These are phyloP conservation scores for Helenozyma rhizophorensis DNA, from an alignment of 805 yeast species.

Conservation along the genomic window DNA sequence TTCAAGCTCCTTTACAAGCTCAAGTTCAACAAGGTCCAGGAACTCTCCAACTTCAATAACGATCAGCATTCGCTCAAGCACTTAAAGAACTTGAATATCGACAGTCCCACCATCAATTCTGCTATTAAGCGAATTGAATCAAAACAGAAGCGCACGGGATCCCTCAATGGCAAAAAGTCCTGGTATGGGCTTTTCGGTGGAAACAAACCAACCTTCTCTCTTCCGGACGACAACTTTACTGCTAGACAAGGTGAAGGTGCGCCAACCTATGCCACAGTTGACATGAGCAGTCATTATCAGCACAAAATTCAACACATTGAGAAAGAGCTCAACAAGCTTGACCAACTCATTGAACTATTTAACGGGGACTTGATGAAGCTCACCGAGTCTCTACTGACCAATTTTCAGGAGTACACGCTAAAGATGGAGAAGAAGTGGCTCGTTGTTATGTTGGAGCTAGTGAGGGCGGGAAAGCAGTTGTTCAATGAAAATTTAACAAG, in stretches of 20 bases:
- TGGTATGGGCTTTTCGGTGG: constrained; percentile 46
- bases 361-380: constrained; percentile 41
- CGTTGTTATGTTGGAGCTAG: constrained; percentile 31
- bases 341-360: constrained; percentile 43
- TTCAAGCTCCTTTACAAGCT: constrained; percentile 37
- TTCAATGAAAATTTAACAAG: constrained; percentile 11
- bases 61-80: constrained; percentile 18
- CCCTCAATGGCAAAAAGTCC: constrained; percentile 24
- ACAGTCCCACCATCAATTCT: constrained; percentile 35
- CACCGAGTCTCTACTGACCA: constrained; percentile 40
- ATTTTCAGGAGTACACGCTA: constrained; percentile 31
- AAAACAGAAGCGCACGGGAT: constrained; percentile 15
- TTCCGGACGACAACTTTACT: constrained; percentile 9
- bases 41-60: constrained; percentile 26
- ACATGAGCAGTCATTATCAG: constrained; percentile 18
- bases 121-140: constrained; percentile 32
- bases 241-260: not conserved
- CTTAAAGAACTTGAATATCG: constrained; percentile 28
- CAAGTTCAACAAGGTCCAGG: constrained; percentile 35
- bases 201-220: constrained; percentile 16
- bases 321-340: constrained; percentile 40
- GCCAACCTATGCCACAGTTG: constrained; percentile 3
- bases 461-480: constrained; percentile 30
- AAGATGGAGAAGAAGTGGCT: constrained; percentile 41
- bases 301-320: constrained; percentile 32